These are phyloP conservation scores for Musa itinerans DNA, from an alignment of 176 grass and related monocot species.

Conservation along the genomic window DNA sequence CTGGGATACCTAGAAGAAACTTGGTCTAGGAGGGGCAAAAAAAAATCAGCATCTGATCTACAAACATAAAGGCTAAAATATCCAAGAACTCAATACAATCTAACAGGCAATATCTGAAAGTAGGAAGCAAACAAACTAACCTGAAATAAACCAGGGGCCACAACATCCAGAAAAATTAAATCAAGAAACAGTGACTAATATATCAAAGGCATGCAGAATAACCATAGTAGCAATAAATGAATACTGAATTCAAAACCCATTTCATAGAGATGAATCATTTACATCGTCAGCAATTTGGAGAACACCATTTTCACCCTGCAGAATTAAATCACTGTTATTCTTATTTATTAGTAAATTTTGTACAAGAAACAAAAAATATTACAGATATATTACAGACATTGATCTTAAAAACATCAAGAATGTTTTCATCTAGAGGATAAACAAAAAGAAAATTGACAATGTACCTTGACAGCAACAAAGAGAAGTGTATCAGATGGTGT, in stretches of 20 bases:
- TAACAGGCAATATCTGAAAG: no score
- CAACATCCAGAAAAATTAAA: not conserved
- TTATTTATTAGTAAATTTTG: no score
- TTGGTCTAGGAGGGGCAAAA: no score
- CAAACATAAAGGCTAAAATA: no score
- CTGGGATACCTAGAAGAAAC: no score
- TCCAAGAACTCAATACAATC: no score
- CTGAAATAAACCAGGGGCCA: not conserved
- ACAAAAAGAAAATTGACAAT: not conserved
- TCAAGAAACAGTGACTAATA: no score
- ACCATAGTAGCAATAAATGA: not conserved
- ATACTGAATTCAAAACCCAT: not conserved
- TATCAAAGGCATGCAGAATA: not conserved
- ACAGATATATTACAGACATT: no score
- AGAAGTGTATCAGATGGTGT: constrained; percentile 85
- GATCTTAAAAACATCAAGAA: not conserved
- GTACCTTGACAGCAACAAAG: constrained; percentile 72
- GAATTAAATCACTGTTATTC: constrained; percentile 1
- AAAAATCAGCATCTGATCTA: no score
- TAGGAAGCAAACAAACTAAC: not conserved
- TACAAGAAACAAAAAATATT: no score
- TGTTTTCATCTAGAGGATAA: not conserved
- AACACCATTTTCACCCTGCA: constrained; percentile 56
- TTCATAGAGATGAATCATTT: constrained; percentile 7
- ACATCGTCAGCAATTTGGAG: constrained; percentile 84